Evolutionary conservation across 148 eudicot genomes (phyloP).

Genomic region (Vaccinium myrtillus): DNA sequence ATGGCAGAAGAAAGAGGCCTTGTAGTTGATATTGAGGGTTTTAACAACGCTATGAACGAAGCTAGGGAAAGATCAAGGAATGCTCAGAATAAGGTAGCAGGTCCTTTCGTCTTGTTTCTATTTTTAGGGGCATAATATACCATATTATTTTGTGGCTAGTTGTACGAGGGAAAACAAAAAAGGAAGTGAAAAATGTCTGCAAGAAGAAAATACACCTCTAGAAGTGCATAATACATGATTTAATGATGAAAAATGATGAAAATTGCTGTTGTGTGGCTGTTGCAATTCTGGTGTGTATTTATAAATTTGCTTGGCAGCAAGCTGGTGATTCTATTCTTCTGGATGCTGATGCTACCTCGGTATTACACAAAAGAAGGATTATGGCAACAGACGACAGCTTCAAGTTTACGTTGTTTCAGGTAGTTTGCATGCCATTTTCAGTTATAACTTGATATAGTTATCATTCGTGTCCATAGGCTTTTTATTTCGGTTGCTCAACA

Average conservation of each 20-base stretch:
- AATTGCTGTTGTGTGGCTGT: background rate
- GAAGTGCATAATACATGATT: background rate
- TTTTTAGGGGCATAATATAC: background rate
- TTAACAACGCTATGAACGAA: constrained; percentile 73
- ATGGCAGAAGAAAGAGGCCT: constrained; percentile 96
- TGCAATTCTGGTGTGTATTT: constrained; percentile 4
- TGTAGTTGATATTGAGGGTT: constrained; percentile 77
- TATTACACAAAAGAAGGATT: constrained; percentile 61
- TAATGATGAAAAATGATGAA: background rate
- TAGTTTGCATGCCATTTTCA: constrained; percentile 22
- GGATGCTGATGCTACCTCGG: constrained; percentile 97
- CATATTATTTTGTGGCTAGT: background rate
- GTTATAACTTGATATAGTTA: background rate
- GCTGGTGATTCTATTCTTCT: constrained; percentile 66
- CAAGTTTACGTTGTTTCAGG: constrained; percentile 92
- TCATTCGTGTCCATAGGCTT: background rate
- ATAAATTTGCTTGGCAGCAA: constrained; percentile 48
- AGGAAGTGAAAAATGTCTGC: background rate
- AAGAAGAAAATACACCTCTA: background rate
- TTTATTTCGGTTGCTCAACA: background rate
- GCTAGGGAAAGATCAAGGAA: constrained; percentile 90
- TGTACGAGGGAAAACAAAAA: background rate
- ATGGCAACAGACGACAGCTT: constrained; percentile 66
- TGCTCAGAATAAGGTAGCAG: constrained; percentile 75
- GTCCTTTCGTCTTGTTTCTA: constrained; percentile 3